Evolutionary conservation across 176 grass and related monocot genomes (phyloP), one percentile per base, ranked within the genome.

Genomic region (Rhipidocladum racemiflorum): DNA sequence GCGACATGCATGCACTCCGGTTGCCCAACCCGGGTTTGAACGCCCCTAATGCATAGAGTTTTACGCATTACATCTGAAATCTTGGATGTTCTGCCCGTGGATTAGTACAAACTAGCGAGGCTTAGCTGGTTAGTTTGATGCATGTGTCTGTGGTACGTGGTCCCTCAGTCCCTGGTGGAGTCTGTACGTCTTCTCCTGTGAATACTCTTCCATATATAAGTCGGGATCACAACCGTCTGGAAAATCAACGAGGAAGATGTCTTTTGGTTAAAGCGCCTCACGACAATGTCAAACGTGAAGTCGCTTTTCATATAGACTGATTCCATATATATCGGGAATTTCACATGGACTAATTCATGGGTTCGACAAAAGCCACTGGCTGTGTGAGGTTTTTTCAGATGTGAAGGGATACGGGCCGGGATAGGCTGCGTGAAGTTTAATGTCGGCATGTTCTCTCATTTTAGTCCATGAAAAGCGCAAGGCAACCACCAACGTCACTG

Each of bases 401-500:
- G 40, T 43, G 40, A 43, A n/a, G n/a, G n/a, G n/a, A n/a, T n/a
- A n/a, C n/a, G n/a, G n/a, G n/a, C n/a, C 40, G 10, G 1, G 9
- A 11, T 10, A 11, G 63, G 48, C 83, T 55, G 16, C 4, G 42
- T 73, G 80, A 63, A 20, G 81, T 74, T 74, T 2, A 53, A 83
- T n/a, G 55, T 57, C 24, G 1, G 1, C 20, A 2, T 9, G 32
- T 36, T 8, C n/a, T n/a, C n/a, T n/a, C 40, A 12, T 14, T 20
- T 77, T 5, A 21, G 14, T 27, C 63, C 20, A 7, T 1, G 62
- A 48, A 27, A 69, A 61, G 53, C 21, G 14, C 21, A 4, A 42
- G 23, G 39, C 2, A 28, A 35, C 74, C 38, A 29, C 20, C 13
- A 44, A n/a, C 72, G 51, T 21, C 51, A 9, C 51, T 54, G 8